phyloP scores from a whole-genome alignment of 495 filamentous ascomycete species.

The Daldinia concentrica region DNA sequence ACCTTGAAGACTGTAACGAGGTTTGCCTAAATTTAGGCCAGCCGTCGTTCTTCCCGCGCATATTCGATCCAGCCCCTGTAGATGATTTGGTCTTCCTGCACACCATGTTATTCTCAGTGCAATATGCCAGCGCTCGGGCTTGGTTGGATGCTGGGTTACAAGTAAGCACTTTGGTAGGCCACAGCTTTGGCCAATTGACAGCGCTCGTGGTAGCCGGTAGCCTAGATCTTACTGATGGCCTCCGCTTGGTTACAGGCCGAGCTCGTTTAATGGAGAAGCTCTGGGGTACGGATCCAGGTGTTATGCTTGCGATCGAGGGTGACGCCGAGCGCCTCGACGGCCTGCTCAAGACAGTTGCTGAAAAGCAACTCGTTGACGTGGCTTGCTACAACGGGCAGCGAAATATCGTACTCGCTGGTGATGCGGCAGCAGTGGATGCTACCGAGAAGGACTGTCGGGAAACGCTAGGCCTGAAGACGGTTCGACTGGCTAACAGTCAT shows the following conservation, averaged over 20 bases:
- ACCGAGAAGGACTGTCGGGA: slow-evolving; percentile 24
- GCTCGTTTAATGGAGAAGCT: slow-evolving; percentile 54
- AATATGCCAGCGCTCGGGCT: slow-evolving; percentile 58
- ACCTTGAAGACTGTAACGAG: slow-evolving; percentile 53
- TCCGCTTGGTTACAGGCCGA: slow-evolving; percentile 56
- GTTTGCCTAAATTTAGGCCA: slow-evolving; percentile 44
- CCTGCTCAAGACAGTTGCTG: slow-evolving; percentile 5
- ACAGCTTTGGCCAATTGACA: slow-evolving; percentile 65
- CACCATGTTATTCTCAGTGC: slow-evolving; percentile 55
- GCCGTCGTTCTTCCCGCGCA: slow-evolving; percentile 55
- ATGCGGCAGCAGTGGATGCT: slow-evolving; percentile 33
- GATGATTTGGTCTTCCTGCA: slow-evolving; percentile 57
- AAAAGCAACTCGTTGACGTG: slow-evolving; percentile 24
- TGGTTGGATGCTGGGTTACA: slow-evolving; percentile 63
- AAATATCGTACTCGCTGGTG: slow-evolving; percentile 49
- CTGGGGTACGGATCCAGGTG: slow-evolving; percentile 60
- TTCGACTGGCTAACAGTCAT: slow-evolving; percentile 52
- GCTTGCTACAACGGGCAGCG: slow-evolving; percentile 55
- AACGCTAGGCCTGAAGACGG: slow-evolving; percentile 10
- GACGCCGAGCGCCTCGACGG: slow-evolving; percentile 6
- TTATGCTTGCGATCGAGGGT: slow-evolving; percentile 57
- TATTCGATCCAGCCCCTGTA: slow-evolving; percentile 56
- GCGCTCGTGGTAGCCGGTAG: slow-evolving; percentile 50
- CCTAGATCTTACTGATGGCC: slow-evolving; percentile 37
- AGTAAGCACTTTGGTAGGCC: slow-evolving; percentile 55